Base-by-base conservation (phyloP, 1,284 basidiomycete genomes). In the Fomitopsis betulina region DNA sequence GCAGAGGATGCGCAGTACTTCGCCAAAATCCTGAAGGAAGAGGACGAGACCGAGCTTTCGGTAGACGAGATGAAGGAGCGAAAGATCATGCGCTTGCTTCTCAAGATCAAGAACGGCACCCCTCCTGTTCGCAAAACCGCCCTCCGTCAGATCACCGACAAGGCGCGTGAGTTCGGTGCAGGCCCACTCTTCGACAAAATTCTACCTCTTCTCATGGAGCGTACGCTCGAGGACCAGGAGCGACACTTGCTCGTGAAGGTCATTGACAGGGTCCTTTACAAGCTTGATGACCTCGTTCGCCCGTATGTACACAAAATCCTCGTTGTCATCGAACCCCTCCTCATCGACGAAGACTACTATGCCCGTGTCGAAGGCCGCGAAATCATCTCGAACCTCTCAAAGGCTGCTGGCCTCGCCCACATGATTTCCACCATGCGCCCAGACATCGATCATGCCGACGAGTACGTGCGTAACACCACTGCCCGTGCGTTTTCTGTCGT, bases 401-500 rank as follows among this genome's bases (percentile, higher is more conserved):
- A 99, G 74, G 97, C 97, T 2, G 96, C 97, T 35, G 96, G 97
- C 75, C 87, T 99, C 23, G 97, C 96, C 2, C 97, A 99, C 75
- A 99, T 99, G 97, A 99, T 99, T 68, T 99, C 96, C 38, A 99
- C 96, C 21, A 99, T 99, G 96, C 91, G 96, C 67, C 97, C 97
- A 3, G 96, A 99, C 81, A 99, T 99, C 65, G 96, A 99, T 74
- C 96, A 99, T 69, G 95, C 96, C 43, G 97, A 99, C 73, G 97
- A 99, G 75, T 99, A 99, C 67, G 96, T 99, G 25, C 93, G 97
- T 61, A 99, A 99, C 75, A 99, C 97, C 37, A 99, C 97, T 9
- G 96, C 97, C 38, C 90, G 97, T 65, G 97, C 97, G 2, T 99
- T 99, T 80, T 97, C 96, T 25, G 97, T 99, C 59, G 97, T 99